Conservation (phyloP, 2,329 filamentous ascomycete genomes). For the Aspergillus sp. region DNA sequence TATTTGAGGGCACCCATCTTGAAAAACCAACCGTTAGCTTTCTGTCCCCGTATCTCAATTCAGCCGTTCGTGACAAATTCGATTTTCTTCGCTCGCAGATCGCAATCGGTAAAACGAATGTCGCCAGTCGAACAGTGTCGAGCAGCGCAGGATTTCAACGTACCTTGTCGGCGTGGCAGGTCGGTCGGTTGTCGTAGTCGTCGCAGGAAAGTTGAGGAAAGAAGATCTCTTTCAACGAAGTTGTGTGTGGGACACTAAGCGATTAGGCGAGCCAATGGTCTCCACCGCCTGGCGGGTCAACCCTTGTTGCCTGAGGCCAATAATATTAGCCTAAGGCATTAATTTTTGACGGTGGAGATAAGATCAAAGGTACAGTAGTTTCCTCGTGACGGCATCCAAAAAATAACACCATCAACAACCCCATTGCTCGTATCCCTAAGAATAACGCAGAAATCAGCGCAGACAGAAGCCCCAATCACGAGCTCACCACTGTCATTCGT, state of each 20-base stretch:
- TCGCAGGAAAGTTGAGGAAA: conserved; percentile 32
- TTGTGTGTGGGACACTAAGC: conserved; percentile 40
- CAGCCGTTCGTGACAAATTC: not conserved
- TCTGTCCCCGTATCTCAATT: not conserved
- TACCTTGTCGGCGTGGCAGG: conserved; percentile 41
- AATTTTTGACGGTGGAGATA: too few species aligned
- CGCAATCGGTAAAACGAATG: not conserved
- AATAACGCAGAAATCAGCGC: too few species aligned
- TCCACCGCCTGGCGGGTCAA: not conserved
- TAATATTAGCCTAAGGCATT: too few species aligned
- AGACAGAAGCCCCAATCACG: too few species aligned
- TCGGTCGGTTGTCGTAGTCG: conserved; percentile 39
- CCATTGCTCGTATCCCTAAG: too few species aligned
- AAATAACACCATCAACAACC: too few species aligned
- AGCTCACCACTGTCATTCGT: too few species aligned
- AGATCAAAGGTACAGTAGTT: too few species aligned
- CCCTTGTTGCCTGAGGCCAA: conserved; percentile 7
- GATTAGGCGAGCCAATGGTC: conserved; percentile 31
- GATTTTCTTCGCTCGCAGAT: not conserved
- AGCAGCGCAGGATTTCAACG: conserved; percentile 11
- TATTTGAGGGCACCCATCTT: conserved; percentile 99
- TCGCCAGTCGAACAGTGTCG: not conserved
- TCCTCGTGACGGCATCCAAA: too few species aligned
- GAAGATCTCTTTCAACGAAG: conserved; percentile 22
- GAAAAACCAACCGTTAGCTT: conserved; percentile 5